Conservation (phyloP, 768 basidiomycete genomes). For the Candolleomyces aberdarensis region DNA sequence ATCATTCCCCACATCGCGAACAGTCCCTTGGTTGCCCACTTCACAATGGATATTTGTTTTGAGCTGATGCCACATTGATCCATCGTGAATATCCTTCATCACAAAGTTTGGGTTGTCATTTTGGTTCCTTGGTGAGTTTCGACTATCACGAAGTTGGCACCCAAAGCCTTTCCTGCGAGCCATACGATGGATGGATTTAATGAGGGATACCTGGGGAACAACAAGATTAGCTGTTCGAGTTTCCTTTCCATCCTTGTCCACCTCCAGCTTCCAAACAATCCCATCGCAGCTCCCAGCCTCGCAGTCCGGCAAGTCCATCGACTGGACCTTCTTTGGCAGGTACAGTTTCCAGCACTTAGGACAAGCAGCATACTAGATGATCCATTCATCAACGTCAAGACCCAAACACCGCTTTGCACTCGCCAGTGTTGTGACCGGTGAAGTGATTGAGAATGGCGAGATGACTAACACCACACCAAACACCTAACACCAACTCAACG, state of each 20-base stretch:
- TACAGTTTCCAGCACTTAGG: not conserved
- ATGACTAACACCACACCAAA: no score
- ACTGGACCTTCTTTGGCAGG: not conserved
- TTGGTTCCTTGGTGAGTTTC: not conserved
- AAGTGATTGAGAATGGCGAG: no score
- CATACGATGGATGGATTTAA: slow-evolving; percentile 18
- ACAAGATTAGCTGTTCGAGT: slow-evolving; percentile 11
- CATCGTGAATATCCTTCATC: slow-evolving; percentile 22
- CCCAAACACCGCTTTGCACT: not conserved
- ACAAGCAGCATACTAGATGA: not conserved
- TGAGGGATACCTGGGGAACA: slow-evolving; percentile 18
- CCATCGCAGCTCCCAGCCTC: slow-evolving; percentile 8
- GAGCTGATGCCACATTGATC: slow-evolving; percentile 15
- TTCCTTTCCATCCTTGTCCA: slow-evolving; percentile 6
- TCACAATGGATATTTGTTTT: slow-evolving; percentile 9
- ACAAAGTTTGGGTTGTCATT: slow-evolving; percentile 20
- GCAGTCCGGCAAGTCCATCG: not conserved
- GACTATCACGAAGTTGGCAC: slow-evolving; percentile 9
- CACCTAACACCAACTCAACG: no score
- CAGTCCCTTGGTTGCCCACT: not conserved
- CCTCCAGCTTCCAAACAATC: slow-evolving; percentile 7
- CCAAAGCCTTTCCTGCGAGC: slow-evolving; percentile 13
- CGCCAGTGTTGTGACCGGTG: no score
- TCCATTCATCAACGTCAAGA: not conserved
- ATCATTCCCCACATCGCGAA: not conserved